Evolutionary conservation across 331 rosid species (phyloP), one percentile per base, ranked within the genome.

Genomic region (Telfairia occidentalis): DNA sequence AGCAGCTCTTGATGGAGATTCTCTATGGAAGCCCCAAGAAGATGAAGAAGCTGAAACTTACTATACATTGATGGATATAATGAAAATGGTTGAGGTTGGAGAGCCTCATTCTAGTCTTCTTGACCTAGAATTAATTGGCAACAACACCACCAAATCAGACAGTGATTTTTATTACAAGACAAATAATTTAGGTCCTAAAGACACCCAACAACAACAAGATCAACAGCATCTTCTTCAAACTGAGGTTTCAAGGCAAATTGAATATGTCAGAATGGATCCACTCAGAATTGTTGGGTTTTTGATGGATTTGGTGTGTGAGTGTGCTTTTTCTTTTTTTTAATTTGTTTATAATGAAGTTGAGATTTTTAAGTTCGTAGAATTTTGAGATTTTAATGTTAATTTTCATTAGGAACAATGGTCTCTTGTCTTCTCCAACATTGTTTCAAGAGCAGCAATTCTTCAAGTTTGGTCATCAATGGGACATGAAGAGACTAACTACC

Each of bases 251-350:
- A 54, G 93, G 26, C 96, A 95, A 85, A 85, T 83, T 16, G 78
- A 83, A 3, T 85, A 88, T 57, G 96, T 95, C 46, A 92, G 86
- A 78, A 87, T 90, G 97, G 89, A 87, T 42, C 90, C 92, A 77
- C 85, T 85, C 57, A 89, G 67, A 85, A 92, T 95, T 28, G 97
- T 92, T 73, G 97, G 90, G 87, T 90, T 95, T 73, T 90, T 95
- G 75, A 95, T 95, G 99, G 97, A 95, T 82, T 89, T 90, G 89
- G 97, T 95, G 76, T 16, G 66, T 18, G n/a, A n/a, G n/a, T n/a
- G n/a, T n/a, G n/a, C n/a, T n/a, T 3, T 30, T 6, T 24, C 0
- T 37, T 34, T 16, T 12, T 24, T 19, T 2, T n/a, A n/a, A n/a
- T n/a, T n/a, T n/a, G n/a, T 0, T 55, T 5, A 1, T 30, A 11